phyloP scores from a whole-genome alignment of 169 alveolate genomes.

The Ophryocystis elektroscirrha region DNA sequence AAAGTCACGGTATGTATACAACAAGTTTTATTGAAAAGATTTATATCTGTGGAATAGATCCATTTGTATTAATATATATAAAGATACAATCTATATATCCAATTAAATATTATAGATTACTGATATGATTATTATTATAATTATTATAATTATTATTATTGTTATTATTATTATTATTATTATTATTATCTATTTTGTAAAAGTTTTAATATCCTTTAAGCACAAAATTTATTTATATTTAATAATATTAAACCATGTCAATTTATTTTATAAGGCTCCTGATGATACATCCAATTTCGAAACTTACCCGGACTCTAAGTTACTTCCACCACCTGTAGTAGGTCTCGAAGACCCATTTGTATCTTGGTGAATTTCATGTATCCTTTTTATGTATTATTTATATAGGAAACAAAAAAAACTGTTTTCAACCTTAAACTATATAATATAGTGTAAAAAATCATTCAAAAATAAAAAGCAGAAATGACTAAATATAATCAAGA shows the following conservation, averaged over 20 bases:
- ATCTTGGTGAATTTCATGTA: no score
- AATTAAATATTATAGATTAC: neutral
- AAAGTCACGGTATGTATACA: conserved; percentile 4
- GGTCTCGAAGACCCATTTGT: neutral
- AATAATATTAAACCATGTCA: neutral
- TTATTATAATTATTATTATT: neutral
- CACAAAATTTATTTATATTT: neutral
- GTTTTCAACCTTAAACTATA: no score
- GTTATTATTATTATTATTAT: neutral
- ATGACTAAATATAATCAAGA: no score
- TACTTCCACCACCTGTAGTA: neutral
- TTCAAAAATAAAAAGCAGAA: no score
- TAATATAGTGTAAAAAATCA: no score
- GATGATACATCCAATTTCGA: neutral
- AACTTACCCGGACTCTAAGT: neutral
- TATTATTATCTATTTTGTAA: neutral
- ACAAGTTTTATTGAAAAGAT: neutral
- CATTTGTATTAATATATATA: neutral
- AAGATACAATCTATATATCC: neutral
- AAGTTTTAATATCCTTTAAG: neutral
- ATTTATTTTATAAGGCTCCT: neutral
- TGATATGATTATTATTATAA: neutral
- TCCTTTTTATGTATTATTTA: no score
- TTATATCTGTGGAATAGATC: neutral
- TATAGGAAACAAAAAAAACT: no score